Base-by-base conservation (phyloP, 2,329 filamentous ascomycete genomes). In the Rugonectria rugulosa region DNA sequence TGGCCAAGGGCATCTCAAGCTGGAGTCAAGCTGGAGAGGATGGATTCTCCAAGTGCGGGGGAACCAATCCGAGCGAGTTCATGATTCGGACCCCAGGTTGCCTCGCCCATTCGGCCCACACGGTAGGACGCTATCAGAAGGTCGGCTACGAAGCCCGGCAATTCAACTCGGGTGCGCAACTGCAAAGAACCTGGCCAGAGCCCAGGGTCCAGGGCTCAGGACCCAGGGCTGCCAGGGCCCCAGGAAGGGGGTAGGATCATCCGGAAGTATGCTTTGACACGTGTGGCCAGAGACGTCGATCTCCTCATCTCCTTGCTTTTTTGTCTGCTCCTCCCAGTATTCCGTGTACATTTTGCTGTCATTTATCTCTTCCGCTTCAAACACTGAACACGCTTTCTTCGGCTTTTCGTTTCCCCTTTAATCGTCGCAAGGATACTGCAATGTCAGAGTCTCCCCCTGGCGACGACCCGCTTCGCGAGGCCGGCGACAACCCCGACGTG, bases 391-490 rank as follows among this genome's bases (percentile, higher is more conserved):
- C n/a, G n/a, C n/a, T n/a, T n/a, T 29, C 26, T 26, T 34, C 32
- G 44, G 20, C n/a, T 23, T 17, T 21, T 23, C 29, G 42, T 49
- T 29, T 26, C 21, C 51, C 7, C 23, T 24, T n/a, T n/a, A 29
- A 15, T 6, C 26, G 20, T 19, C 45, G 31, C 8, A 7, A 29
- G 19, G 2, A 32, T 19, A 14, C 4, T n/a, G 29, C 50, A 40
- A 53, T 56, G 53, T 46, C 34, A 21, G 34, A 50, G 41, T 17
- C 23, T 6, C 31, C 46, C 34, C 34, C 46, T 10, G 34, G 15
- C 27, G 34, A 50, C 15, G 46, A 46, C 46, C 46, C 41, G 46
- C 53, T 31, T 21, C 42, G 36, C 34, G 41, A 56, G 17, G 34
- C 42, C 38, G 53, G 42, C 23, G 37, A 23, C 10, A 38, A 21